These are phyloP conservation scores for Cryptococcus sp. DNA, from an alignment of 1,284 basidiomycete genomes.

Conservation along the genomic window DNA sequence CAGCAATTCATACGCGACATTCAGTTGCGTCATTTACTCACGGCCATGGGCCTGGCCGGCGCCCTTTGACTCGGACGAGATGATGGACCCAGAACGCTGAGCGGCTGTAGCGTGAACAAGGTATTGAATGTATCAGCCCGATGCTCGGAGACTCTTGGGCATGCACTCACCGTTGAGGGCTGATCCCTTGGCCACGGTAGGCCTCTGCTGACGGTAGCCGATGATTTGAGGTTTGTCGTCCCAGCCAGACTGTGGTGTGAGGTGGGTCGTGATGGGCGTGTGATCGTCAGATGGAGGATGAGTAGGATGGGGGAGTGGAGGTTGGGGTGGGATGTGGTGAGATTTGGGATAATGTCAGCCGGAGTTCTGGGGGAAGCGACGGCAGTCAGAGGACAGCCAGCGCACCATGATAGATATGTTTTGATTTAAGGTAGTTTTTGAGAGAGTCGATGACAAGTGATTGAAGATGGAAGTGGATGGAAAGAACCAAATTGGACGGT, in stretches of 20 bases:
- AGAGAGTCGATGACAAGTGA: neutral
- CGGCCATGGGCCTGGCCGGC: slow-evolving; percentile 33
- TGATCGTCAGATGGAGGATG: too few species aligned
- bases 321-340: neutral
- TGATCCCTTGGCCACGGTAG: slow-evolving; percentile 37
- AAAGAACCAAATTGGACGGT: neutral
- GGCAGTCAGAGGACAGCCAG: neutral
- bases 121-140: slow-evolving; percentile 3
- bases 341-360: neutral
- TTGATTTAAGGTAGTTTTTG: neutral
- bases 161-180: slow-evolving; percentile 35
- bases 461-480: neutral
- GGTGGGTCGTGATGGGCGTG: neutral
- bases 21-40: slow-evolving; percentile 20
- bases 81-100: slow-evolving; percentile 50
- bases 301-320: neutral
- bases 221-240: slow-evolving; percentile 45
- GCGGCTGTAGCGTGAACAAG: slow-evolving; percentile 28
- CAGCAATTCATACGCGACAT: neutral
- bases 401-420: neutral
- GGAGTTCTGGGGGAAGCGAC: neutral
- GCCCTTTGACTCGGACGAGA: slow-evolving; percentile 53
- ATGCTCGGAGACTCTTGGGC: neutral
- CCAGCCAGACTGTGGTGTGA: slow-evolving; percentile 34
- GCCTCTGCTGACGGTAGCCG: slow-evolving; percentile 28